Evolutionary conservation across 768 basidiomycete genomes (phyloP).

Genomic region (Amanita molliuscula): DNA sequence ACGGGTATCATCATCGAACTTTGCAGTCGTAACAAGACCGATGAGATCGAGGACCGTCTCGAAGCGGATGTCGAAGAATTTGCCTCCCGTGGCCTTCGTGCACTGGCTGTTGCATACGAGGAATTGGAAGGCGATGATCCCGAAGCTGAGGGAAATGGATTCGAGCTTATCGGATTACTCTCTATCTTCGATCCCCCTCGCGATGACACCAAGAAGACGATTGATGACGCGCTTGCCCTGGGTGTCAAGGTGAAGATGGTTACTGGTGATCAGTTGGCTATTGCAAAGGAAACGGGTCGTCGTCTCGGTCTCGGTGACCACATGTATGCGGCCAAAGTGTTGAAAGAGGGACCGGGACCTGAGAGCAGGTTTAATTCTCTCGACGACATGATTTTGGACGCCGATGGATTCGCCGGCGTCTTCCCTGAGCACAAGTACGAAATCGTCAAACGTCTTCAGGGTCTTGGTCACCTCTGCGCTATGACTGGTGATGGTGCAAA

Average conservation of each 20-base stretch:
- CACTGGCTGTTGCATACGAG: slow-evolving; percentile 92
- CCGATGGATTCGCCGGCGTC: slow-evolving; percentile 97
- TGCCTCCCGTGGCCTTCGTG: slow-evolving; percentile 92
- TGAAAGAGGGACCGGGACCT: slow-evolving; percentile 90
- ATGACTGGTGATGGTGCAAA: slow-evolving; percentile 99
- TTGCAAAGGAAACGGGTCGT: slow-evolving; percentile 98
- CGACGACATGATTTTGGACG: slow-evolving; percentile 99
- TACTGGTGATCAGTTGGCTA: slow-evolving; percentile 99
- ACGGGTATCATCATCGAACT: slow-evolving; percentile 97
- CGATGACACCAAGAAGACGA: slow-evolving; percentile 97
- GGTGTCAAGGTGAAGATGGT: slow-evolving; percentile 99
- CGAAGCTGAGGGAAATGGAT: slow-evolving; percentile 90
- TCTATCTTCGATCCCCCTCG: slow-evolving; percentile 98
- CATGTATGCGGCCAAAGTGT: slow-evolving; percentile 99
- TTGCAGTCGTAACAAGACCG: slow-evolving; percentile 95
- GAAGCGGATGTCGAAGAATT: slow-evolving; percentile 96
- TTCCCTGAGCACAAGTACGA: slow-evolving; percentile 99
- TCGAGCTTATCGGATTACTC: slow-evolving; percentile 94
- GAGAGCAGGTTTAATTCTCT: slow-evolving; percentile 75
- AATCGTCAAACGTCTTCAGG: slow-evolving; percentile 97
- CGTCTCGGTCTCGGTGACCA: slow-evolving; percentile 97
- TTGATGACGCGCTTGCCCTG: slow-evolving; percentile 91
- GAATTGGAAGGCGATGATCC: slow-evolving; percentile 76
- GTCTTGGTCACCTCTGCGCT: slow-evolving; percentile 89
- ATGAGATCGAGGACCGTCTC: slow-evolving; percentile 81